Evolutionary conservation across 495 filamentous ascomycete genomes (phyloP), one percentile per base, ranked within the genome.

Genomic region (Paragyromitra xinjiangensis): DNA sequence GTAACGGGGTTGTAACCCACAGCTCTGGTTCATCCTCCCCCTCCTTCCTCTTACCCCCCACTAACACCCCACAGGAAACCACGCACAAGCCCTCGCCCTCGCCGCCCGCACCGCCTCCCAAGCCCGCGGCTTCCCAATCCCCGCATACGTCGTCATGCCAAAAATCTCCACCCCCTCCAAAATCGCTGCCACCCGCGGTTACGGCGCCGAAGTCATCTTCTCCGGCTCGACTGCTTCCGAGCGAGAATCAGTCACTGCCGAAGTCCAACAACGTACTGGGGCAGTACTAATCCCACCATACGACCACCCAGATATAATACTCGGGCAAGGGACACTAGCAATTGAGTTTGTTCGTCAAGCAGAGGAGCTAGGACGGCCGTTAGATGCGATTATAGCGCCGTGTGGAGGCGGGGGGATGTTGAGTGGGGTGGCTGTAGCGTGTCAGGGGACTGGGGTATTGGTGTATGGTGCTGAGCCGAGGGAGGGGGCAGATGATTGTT

Each of bases 401-500:
- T 89, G 92, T 81, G 94, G 94, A 6, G 95, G 95, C 22, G 95
- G 95, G 4, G 95, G 95, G 8, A 86, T 99, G 85, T 89, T 97
- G 50, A 89, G 90, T 9, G 95, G 95, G 55, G 88, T 93, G 29
- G 94, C 94, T 29, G 89, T 93, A 2, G 90, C 90, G 71, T 91
- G 92, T 82, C 84, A 88, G 26, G 89, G 89, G 16, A 93, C 91
- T 1, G 84, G 87, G 2, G 85, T 87, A n/a, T 83, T 80, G 7
- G 93, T 98, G 55, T 98, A 96, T 84, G 95, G 95, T n/a, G 91
- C 94, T 3, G 95, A 98, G 84, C 95, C 95, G 0, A 89, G 86
- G 42, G 93, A 93, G 83, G 94, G 92, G 67, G 95, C 90, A 5
- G 93, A 98, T 84, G 95, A 98, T 85, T 90, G 87, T 51, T 86